These are phyloP conservation scores for Dactylellina parvicollis DNA, from an alignment of 2,329 filamentous ascomycete genomes.

Conservation along the genomic window DNA sequence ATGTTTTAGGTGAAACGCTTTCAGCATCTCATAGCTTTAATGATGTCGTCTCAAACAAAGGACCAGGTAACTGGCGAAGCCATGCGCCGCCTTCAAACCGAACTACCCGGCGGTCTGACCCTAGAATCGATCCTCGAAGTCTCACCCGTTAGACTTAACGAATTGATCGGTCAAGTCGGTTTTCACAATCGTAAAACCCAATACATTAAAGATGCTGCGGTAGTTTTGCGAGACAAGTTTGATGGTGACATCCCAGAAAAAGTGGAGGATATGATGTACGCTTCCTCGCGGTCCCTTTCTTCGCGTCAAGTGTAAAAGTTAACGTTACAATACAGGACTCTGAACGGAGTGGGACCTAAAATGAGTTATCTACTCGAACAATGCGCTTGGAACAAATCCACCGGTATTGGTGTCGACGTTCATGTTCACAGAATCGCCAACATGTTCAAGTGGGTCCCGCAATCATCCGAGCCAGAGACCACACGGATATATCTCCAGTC, in stretches of 20 bases:
- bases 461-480: slow-evolving; percentile 81
- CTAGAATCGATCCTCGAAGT: slow-evolving; percentile 81
- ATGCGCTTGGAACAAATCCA: slow-evolving; percentile 74
- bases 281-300: slow-evolving; percentile 65
- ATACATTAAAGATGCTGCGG: slow-evolving; percentile 78
- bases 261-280: slow-evolving; percentile 76
- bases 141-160: slow-evolving; percentile 72
- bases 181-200: slow-evolving; percentile 96
- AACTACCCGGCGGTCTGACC: slow-evolving; percentile 74
- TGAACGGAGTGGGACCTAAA: slow-evolving; percentile 82
- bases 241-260: slow-evolving; percentile 81
- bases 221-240: slow-evolving; percentile 76
- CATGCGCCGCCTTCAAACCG: slow-evolving; percentile 80
- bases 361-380: slow-evolving; percentile 92
- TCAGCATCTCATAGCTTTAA: slow-evolving; percentile 85
- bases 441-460: slow-evolving; percentile 85
- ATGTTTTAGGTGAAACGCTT: slow-evolving; percentile 72
- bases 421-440: slow-evolving; percentile 96
- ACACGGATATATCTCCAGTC: slow-evolving; percentile 78
- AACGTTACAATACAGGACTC: slow-evolving; percentile 19
- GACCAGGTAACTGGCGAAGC: slow-evolving; percentile 87
- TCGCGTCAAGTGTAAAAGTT: background rate
- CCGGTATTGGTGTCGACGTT: slow-evolving; percentile 91
- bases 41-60: slow-evolving; percentile 93
- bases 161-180: slow-evolving; percentile 82